A percentile compares a stretch with the other conserved stretches of the same genome.
Evolutionary conservation across 768 basidiomycete species (phyloP).

Genomic region (Gloeophyllum trabeum): DNA sequence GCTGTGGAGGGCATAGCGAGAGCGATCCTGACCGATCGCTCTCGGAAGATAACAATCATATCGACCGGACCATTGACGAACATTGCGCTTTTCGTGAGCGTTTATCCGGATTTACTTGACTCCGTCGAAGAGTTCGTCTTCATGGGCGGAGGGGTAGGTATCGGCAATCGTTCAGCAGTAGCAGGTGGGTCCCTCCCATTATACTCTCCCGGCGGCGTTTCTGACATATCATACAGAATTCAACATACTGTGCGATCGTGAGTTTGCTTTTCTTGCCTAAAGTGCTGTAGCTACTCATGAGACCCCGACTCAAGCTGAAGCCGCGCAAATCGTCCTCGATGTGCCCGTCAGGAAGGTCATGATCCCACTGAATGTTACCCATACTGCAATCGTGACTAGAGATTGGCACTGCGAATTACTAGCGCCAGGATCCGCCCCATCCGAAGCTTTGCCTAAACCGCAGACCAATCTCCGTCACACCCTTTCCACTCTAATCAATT

Average conservation of each 20-base stretch:
- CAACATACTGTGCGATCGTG: constrained; percentile 77
- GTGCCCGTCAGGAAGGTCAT: constrained; percentile 56
- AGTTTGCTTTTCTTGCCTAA: constrained; percentile 15
- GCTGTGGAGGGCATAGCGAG: constrained; percentile 64
- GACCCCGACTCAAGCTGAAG: constrained; percentile 43
- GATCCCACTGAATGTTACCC: constrained; percentile 86
- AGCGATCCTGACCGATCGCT: no score
- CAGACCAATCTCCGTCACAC: constrained; percentile 50
- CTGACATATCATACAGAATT: constrained; percentile 35
- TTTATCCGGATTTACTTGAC: constrained; percentile 35
- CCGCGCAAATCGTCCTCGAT: constrained; percentile 72
- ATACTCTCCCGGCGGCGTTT: neutral
- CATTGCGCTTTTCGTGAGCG: constrained; percentile 29
- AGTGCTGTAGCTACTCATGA: neutral
- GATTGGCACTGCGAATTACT: constrained; percentile 43
- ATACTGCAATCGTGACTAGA: constrained; percentile 66
- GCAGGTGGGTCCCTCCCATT: constrained; percentile 33
- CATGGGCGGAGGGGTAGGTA: constrained; percentile 87
- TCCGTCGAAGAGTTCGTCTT: constrained; percentile 66
- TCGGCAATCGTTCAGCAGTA: constrained; percentile 71
- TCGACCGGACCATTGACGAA: constrained; percentile 86
- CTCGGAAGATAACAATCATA: constrained; percentile 54
- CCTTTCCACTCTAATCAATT: constrained; percentile 62
- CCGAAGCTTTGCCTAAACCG: constrained; percentile 12
- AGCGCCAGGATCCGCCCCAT: constrained; percentile 15